Evolutionary conservation across 2,329 filamentous ascomycete genomes (phyloP).

Genomic region (Exophiala sp.): DNA sequence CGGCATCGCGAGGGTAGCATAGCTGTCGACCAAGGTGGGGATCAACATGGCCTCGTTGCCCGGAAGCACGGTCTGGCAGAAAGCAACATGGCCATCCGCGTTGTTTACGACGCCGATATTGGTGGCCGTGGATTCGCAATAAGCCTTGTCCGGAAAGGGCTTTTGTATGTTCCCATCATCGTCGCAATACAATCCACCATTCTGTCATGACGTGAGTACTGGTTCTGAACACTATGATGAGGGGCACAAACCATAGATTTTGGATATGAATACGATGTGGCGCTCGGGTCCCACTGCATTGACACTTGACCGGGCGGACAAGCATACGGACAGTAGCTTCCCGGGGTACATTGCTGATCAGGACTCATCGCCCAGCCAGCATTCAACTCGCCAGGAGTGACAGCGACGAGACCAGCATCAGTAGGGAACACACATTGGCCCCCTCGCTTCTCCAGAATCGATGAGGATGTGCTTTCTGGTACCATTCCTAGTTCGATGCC

Average conservation of each 20-base stretch:
- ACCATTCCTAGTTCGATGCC: constrained; percentile 27
- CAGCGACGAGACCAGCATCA: constrained; percentile 59
- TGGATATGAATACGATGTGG: constrained; percentile 61
- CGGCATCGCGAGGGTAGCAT: constrained; percentile 62
- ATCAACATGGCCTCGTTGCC: constrained; percentile 79
- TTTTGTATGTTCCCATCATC: constrained; percentile 59
- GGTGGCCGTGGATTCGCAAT: constrained; percentile 65
- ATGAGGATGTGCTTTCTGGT: constrained; percentile 9
- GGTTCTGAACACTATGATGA: constrained; percentile 2
- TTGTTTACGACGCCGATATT: constrained; percentile 62
- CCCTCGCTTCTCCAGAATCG: constrained; percentile 47
- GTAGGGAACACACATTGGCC: constrained; percentile 60
- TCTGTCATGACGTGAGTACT: constrained; percentile 41
- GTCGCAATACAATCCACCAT: constrained; percentile 69
- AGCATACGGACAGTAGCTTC: constrained; percentile 68
- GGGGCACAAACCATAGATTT: constrained; percentile 60
- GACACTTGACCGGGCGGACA: constrained; percentile 70
- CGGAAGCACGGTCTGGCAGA: constrained; percentile 73
- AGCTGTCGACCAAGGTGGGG: constrained; percentile 57
- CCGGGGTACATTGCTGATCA: constrained; percentile 61
- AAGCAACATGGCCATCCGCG: constrained; percentile 56
- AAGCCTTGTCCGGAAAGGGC: constrained; percentile 61
- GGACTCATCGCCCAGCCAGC: constrained; percentile 76
- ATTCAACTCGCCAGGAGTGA: constrained; percentile 61
- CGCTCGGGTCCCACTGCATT: constrained; percentile 69